Base-by-base conservation (phyloP, 2,329 filamentous ascomycete genomes). In the Colletotrichum chlorophyti region DNA sequence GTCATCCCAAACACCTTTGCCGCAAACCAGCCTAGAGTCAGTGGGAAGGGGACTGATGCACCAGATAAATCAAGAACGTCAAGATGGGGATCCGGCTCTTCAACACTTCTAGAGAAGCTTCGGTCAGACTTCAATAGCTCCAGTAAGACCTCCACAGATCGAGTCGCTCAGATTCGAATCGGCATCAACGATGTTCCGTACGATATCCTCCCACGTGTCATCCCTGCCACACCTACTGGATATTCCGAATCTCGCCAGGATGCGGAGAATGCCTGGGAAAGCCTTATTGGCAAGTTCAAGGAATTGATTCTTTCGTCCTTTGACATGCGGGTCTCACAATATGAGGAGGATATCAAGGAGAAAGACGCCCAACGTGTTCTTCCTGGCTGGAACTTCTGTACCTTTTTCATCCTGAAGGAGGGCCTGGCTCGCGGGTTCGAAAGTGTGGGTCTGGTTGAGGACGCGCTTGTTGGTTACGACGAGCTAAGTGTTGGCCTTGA, bases 351-450 rank as follows among this genome's bases (percentile, higher is more conserved):
- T 65, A 97, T 99, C 65, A 90, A 91, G 62, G 95, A 97, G 72
- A 95, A 93, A 69, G 94, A 98, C 66, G 85, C 89, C 0, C 93
- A 98, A 71, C 84, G 94, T 42, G 88, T 81, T 29, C 76, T 99
- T 15, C 95, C 95, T 0, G 95, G 95, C 0, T 99, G 95, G 95
- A 99, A 99, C 69, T 99, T 99, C 70, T 98, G 95, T 74, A 99
- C 95, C 0, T 99, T 99, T 71, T 99, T 99, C 71, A 93, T 99
- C 14, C 81, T 99, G 8, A 99, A 99, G 69, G 95, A 99, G 72
- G 95, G 95, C 0, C 78, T 99, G 31, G 94, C 95, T 1, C 85
- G 91, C 64, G 96, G 94, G 0, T 97, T 99, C 65, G 96, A 99
- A 72, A 98, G 91, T 69, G 93, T 98, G 3, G 96, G 96, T 1